Percentiles rank a stretch among this genome's conserved stretches.
Conservation (phyloP, 257 asterid genomes). For the Scutellaria baicalensis region DNA sequence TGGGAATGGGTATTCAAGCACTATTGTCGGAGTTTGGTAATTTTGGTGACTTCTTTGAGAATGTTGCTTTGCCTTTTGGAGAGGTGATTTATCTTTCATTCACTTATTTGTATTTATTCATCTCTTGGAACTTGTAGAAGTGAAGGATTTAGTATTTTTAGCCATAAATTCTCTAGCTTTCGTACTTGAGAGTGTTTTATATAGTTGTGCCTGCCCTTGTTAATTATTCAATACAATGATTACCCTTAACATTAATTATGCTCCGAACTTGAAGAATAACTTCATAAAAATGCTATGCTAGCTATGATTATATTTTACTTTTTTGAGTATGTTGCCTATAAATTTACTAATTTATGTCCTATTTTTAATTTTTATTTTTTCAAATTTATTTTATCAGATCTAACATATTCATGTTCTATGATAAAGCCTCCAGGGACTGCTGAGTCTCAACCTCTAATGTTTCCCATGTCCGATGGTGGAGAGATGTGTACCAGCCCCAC, state of each 20-base stretch:
- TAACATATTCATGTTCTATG: slow-evolving; percentile 22
- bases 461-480: slow-evolving; percentile 66
- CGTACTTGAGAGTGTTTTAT: neutral
- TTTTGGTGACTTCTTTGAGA: slow-evolving; percentile 95
- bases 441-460: slow-evolving; percentile 55
- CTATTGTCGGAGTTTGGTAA: slow-evolving; percentile 92
- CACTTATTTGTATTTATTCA: neutral
- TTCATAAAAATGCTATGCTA: slow-evolving; percentile 2
- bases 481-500: slow-evolving; percentile 74
- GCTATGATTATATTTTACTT: neutral
- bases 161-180: neutral
- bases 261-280: neutral
- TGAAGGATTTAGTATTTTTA: neutral
- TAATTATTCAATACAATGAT: neutral
- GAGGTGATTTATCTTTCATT: slow-evolving; percentile 55
- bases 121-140: neutral
- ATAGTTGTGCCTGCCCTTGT: neutral
- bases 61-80: slow-evolving; percentile 79
- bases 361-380: neutral
- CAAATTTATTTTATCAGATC: neutral
- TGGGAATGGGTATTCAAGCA: slow-evolving; percentile 82
- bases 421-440: slow-evolving; percentile 97
- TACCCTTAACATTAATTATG: neutral
- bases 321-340: neutral
- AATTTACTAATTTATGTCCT: neutral